Conservation (phyloP, 2,329 filamentous ascomycete genomes). For the Ophiostoma sp. region DNA sequence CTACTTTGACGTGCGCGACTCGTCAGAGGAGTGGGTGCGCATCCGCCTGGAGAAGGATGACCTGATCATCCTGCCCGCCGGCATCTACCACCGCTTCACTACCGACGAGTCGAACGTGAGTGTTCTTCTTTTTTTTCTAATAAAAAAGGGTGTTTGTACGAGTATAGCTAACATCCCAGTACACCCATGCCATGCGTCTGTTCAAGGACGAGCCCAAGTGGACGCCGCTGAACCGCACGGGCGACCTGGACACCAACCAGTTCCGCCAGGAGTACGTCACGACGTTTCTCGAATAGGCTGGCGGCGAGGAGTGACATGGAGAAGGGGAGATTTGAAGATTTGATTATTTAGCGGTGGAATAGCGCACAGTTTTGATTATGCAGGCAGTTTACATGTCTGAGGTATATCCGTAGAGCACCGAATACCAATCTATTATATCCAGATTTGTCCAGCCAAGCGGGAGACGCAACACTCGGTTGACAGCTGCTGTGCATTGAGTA, state of each 20-base stretch:
- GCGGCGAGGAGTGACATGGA: background rate
- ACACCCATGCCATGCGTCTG: slow-evolving; percentile 89
- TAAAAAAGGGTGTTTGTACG: too few species aligned
- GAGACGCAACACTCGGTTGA: background rate
- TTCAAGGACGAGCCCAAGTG: slow-evolving; percentile 99
- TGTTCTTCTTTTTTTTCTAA: slow-evolving; percentile 20
- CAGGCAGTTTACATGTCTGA: background rate
- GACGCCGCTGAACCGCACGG: slow-evolving; percentile 81
- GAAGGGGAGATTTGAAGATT: background rate
- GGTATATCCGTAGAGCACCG: slow-evolving; percentile 14
- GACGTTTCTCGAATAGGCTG: slow-evolving; percentile 37
- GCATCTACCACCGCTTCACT: slow-evolving; percentile 97
- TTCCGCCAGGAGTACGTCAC: slow-evolving; percentile 73
- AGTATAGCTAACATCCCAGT: slow-evolving; percentile 48
- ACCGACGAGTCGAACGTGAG: slow-evolving; percentile 80
- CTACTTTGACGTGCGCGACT: slow-evolving; percentile 85
- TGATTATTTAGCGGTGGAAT: slow-evolving; percentile 10
- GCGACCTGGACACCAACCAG: slow-evolving; percentile 71
- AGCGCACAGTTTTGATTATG: slow-evolving; percentile 1
- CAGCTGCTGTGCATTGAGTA: background rate
- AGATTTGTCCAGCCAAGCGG: background rate
- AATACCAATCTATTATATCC: background rate
- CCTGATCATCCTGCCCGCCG: slow-evolving; percentile 85
- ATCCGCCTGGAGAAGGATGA: slow-evolving; percentile 81
- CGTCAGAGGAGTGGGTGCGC: slow-evolving; percentile 82